Percentiles rank a stretch among this genome's conserved stretches.
Conservation (phyloP, 2,329 filamentous ascomycete genomes). For the Atkinsonella texensis region DNA sequence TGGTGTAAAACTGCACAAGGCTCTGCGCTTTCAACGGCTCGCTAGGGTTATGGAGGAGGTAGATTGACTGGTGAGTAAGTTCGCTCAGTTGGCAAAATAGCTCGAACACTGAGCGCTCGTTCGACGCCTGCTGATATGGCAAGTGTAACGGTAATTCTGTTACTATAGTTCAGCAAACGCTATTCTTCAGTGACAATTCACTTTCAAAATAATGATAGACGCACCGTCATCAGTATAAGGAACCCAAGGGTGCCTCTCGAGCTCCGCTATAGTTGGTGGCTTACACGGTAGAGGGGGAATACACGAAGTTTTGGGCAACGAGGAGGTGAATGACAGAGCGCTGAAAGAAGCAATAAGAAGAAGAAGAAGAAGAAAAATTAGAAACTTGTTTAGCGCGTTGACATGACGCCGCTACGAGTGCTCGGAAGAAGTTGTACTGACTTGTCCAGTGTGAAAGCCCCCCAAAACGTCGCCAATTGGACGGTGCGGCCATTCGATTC, state of each 20-base stretch:
- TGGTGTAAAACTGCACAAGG: constrained; percentile 50
- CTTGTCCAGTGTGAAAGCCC: constrained; percentile 50
- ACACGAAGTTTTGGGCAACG: constrained; percentile 45
- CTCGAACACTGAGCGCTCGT: constrained; percentile 55
- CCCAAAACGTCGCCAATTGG: constrained; percentile 47
- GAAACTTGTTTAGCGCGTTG: not conserved
- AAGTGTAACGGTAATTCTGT: constrained; percentile 37
- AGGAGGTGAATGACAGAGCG: constrained; percentile 50
- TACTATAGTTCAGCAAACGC: not conserved
- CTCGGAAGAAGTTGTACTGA: constrained; percentile 22
- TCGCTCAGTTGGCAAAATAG: constrained; percentile 61
- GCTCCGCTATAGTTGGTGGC: constrained; percentile 45
- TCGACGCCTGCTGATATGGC: constrained; percentile 48
- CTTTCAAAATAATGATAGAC: constrained; percentile 9
- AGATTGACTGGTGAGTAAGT: constrained; percentile 57
- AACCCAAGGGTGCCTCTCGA: constrained; percentile 46
- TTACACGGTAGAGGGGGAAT: constrained; percentile 43
- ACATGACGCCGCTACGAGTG: not conserved
- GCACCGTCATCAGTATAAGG: constrained; percentile 45
- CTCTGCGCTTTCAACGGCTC: constrained; percentile 49
- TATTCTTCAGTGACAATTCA: not conserved
- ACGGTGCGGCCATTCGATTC: constrained; percentile 44
- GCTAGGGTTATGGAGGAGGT: constrained; percentile 56
- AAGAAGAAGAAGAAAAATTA: not conserved
- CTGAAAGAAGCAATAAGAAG: constrained; percentile 18